phyloP scores from a whole-genome alignment of 768 basidiomycete species.

The Tulasnella sp. region DNA sequence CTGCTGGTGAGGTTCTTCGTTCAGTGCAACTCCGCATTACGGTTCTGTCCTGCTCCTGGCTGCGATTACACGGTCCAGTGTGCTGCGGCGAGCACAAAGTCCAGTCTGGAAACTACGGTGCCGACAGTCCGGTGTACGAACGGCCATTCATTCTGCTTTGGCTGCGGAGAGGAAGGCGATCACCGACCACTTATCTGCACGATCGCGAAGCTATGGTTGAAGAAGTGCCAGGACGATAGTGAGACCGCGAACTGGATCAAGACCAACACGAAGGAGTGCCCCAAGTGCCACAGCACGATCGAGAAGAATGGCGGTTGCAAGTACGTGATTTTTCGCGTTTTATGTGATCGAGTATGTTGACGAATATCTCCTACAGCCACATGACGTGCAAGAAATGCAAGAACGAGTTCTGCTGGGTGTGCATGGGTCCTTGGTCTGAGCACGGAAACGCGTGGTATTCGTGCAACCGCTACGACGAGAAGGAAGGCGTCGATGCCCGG shows the following conservation, averaged over 20 bases:
- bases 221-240: slow-evolving; percentile 95
- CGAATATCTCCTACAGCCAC: slow-evolving; percentile 55
- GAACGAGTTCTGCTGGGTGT: slow-evolving; percentile 99
- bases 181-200: slow-evolving; percentile 89
- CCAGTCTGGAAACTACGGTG: slow-evolving; percentile 69
- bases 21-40: slow-evolving; percentile 70
- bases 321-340: slow-evolving; percentile 51
- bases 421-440: slow-evolving; percentile 98
- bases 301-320: slow-evolving; percentile 99
- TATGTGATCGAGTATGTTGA: slow-evolving; percentile 20
- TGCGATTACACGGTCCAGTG: slow-evolving; percentile 96
- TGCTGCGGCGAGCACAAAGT: slow-evolving; percentile 69
- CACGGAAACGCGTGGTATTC: slow-evolving; percentile 98
- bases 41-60: slow-evolving; percentile 92
- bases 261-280: slow-evolving; percentile 98
- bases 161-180: slow-evolving; percentile 81
- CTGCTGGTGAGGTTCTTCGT: slow-evolving; percentile 90
- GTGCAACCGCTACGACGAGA: slow-evolving; percentile 96
- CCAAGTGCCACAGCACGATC: slow-evolving; percentile 93
- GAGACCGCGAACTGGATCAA: slow-evolving; percentile 99
- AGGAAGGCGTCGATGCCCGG: slow-evolving; percentile 77
- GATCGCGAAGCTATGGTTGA: slow-evolving; percentile 89
- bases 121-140: slow-evolving; percentile 82
- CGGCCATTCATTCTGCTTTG: slow-evolving; percentile 86
- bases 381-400: slow-evolving; percentile 99